Percentiles rank a stretch among this genome's conserved stretches.
Evolutionary conservation across 139 green algal genomes (phyloP).

Genomic region (Chlamydomonas applanata): DNA sequence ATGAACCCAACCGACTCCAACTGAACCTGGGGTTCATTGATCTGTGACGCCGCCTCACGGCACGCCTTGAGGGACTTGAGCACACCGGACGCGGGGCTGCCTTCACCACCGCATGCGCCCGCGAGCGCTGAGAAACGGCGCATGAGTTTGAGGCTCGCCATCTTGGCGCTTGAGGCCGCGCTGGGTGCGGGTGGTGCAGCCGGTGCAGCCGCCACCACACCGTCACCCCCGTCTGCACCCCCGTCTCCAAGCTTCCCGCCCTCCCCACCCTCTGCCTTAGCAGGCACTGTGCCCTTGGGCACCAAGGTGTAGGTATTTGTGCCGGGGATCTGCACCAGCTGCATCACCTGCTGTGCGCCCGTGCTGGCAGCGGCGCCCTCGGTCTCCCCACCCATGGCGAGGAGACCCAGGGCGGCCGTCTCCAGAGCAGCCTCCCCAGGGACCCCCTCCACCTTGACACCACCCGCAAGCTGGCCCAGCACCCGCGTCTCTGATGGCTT

Average conservation of each 20-base stretch:
- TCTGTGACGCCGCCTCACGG: background rate
- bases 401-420: too few relatives aligned
- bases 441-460: too few relatives aligned
- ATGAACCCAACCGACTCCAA: slow-evolving; percentile 12
- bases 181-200: background rate
- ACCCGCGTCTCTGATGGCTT: background rate
- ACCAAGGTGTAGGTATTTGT: too few relatives aligned
- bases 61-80: background rate
- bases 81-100: background rate
- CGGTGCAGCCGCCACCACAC: background rate
- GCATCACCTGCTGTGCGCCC: too few relatives aligned
- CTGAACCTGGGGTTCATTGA: slow-evolving; percentile 4
- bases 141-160: slow-evolving; percentile 9
- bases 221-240: background rate
- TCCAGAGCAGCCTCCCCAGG: too few relatives aligned
- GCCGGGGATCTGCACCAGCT: too few relatives aligned
- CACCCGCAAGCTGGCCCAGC: background rate
- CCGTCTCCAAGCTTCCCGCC: background rate
- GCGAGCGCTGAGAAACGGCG: background rate
- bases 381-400: too few relatives aligned
- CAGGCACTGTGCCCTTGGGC: background rate
- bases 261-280: background rate
- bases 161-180: background rate
- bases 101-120: background rate
- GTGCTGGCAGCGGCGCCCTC: too few relatives aligned